phyloP scores from a whole-genome alignment of 176 grass and related monocot species.

The Olyra latifolia region DNA sequence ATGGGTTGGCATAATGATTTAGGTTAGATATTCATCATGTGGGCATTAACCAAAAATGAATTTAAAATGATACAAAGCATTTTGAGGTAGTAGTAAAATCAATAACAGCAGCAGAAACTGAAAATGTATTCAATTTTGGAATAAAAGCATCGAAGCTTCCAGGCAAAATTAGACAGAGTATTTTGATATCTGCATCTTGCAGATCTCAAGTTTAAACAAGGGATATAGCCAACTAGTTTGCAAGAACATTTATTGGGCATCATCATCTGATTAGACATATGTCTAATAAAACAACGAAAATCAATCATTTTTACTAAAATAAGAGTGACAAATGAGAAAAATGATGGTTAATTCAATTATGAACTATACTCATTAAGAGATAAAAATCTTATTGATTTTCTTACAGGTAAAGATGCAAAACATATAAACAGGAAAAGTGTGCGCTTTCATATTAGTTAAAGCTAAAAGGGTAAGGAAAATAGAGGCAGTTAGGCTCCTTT shows the following conservation, averaged over 20 bases:
- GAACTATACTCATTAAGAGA: background rate
- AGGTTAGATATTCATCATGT: conserved; percentile 10
- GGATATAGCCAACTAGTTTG: background rate
- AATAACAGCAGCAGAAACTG: background rate
- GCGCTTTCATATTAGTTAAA: background rate
- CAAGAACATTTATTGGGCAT: conserved; percentile 14
- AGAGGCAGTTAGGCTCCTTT: background rate
- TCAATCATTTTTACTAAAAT: background rate
- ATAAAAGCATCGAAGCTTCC: background rate
- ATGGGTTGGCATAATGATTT: background rate
- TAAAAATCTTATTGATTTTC: background rate
- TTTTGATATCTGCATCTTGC: background rate
- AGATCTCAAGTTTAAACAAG: conserved; percentile 17
- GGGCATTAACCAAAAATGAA: background rate
- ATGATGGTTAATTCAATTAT: background rate
- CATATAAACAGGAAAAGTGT: background rate
- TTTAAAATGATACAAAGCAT: background rate
- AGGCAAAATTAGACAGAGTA: background rate
- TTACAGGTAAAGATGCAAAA: background rate
- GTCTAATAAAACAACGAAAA: background rate
- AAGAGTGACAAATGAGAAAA: background rate
- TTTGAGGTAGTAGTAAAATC: background rate
- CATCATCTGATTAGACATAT: conserved; percentile 5
- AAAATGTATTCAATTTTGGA: conserved; percentile 23
- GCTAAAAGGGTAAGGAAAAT: background rate